Percentiles rank a stretch among this genome's conserved stretches.
Evolutionary conservation across 2,329 filamentous ascomycete genomes (phyloP).

Genomic region (Rhynchosporium secalis): DNA sequence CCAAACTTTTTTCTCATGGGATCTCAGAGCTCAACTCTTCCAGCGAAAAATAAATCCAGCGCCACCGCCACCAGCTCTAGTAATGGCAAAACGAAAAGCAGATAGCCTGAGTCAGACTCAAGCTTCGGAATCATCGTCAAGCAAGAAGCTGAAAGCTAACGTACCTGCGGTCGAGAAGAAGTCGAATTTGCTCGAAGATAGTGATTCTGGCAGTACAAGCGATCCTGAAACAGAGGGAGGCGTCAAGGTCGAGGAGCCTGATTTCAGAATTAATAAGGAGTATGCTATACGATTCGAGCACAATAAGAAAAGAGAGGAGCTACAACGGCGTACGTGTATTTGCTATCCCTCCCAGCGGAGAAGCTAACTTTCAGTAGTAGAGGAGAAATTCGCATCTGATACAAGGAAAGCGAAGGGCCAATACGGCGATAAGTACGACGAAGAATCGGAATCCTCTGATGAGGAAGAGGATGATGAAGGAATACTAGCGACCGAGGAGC

Average conservation of each 20-base stretch:
- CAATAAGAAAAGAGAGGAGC: slow-evolving; percentile 95
- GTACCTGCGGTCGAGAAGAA: slow-evolving; percentile 21
- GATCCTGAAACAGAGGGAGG: slow-evolving; percentile 41
- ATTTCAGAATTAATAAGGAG: slow-evolving; percentile 84
- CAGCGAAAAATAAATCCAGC: not conserved
- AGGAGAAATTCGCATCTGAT: slow-evolving; percentile 73
- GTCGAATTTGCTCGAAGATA: slow-evolving; percentile 51
- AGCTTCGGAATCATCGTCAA: slow-evolving; percentile 21
- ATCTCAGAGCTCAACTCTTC: not conserved
- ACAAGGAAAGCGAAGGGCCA: slow-evolving; percentile 44
- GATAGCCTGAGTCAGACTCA: slow-evolving; percentile 31
- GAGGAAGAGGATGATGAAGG: slow-evolving; percentile 90
- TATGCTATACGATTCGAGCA: slow-evolving; percentile 89
- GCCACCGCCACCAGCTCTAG: slow-evolving; percentile 13
- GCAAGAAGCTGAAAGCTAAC: slow-evolving; percentile 37
- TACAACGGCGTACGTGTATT: slow-evolving; percentile 60
- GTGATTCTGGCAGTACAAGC: slow-evolving; percentile 39
- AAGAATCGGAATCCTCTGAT: slow-evolving; percentile 65
- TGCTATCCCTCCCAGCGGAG: not conserved
- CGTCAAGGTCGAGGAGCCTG: slow-evolving; percentile 41
- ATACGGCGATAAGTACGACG: slow-evolving; percentile 47
- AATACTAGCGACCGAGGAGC: slow-evolving; percentile 77
- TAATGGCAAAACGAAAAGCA: slow-evolving; percentile 41
- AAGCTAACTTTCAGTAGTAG: slow-evolving; percentile 55
- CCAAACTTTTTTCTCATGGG: not conserved